These are phyloP conservation scores for Cicer bijugum DNA, from an alignment of 306 rosid species.

Conservation along the genomic window DNA sequence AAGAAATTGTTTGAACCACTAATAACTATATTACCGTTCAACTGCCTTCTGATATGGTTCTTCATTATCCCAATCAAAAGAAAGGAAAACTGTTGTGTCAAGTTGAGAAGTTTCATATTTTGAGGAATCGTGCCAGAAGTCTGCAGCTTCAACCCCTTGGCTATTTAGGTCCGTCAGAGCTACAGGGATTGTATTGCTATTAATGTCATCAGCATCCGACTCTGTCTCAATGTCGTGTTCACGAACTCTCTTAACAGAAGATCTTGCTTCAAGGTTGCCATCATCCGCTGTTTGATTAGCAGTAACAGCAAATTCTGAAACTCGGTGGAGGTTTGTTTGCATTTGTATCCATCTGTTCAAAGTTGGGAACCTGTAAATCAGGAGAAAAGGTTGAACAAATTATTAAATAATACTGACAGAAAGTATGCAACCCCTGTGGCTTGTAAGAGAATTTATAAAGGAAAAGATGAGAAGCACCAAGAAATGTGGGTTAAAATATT, in stretches of 20 bases:
- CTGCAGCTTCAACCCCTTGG: constrained; percentile 60
- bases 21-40: constrained; percentile 66
- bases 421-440: constrained; percentile 28
- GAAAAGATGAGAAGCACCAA: constrained; percentile 28
- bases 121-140: constrained; percentile 66
- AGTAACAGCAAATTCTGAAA: constrained; percentile 88
- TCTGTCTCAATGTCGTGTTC: constrained; percentile 85
- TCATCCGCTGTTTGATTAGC: constrained; percentile 66
- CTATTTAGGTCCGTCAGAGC: constrained; percentile 57
- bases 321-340: constrained; percentile 98
- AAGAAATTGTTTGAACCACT: constrained; percentile 26
- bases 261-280: constrained; percentile 60
- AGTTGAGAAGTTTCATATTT: constrained; percentile 72
- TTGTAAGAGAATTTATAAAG: constrained; percentile 21
- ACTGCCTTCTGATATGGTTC: constrained; percentile 90
- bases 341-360: constrained; percentile 98
- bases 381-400: constrained; percentile 41
- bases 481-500: not conserved
- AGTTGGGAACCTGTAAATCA: constrained; percentile 81
- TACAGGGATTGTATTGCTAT: constrained; percentile 60
- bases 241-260: constrained; percentile 84
- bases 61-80: constrained; percentile 96
- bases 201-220: constrained; percentile 79
- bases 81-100: constrained; percentile 83
- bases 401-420: constrained; percentile 27